Conservation (phyloP, 148 eudicot species). For the Gaultheria prostrata region DNA sequence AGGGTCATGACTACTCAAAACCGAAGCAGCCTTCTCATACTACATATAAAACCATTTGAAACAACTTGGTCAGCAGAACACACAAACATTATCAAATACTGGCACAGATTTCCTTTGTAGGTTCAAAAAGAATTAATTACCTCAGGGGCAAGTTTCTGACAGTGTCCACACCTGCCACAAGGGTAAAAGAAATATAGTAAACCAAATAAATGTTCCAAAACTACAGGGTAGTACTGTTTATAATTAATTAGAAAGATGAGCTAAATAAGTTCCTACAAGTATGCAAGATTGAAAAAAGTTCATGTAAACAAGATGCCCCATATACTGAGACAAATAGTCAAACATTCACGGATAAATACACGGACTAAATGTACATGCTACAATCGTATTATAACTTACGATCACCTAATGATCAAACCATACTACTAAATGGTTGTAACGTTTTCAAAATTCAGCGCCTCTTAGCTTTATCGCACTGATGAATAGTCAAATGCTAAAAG, state of each 20-base stretch:
- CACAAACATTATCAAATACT: neutral
- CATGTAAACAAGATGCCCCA: neutral
- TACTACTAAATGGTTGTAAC: neutral
- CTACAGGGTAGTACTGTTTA: neutral
- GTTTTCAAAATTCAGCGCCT: neutral
- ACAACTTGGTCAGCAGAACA: neutral
- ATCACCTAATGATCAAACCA: neutral
- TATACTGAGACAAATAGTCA: neutral
- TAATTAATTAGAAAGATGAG: neutral
- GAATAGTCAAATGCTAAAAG: neutral
- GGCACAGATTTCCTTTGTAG: neutral
- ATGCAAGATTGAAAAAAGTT: neutral
- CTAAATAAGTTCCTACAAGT: neutral
- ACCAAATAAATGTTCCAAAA: neutral
- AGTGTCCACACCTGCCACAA: slow-evolving; percentile 13
- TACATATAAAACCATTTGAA: slow-evolving; percentile 17
- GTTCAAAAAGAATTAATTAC: neutral
- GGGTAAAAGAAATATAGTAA: neutral
- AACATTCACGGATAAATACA: neutral
- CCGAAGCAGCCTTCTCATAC: slow-evolving; percentile 71
- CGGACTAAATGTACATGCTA: no score
- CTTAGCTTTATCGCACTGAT: neutral
- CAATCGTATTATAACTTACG: neutral
- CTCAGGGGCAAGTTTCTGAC: slow-evolving; percentile 6
- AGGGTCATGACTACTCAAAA: slow-evolving; percentile 53